Evolutionary conservation across 2,329 filamentous ascomycete species (phyloP), one percentile per base, ranked within the genome.

Genomic region (Aspergillus udagawae): DNA sequence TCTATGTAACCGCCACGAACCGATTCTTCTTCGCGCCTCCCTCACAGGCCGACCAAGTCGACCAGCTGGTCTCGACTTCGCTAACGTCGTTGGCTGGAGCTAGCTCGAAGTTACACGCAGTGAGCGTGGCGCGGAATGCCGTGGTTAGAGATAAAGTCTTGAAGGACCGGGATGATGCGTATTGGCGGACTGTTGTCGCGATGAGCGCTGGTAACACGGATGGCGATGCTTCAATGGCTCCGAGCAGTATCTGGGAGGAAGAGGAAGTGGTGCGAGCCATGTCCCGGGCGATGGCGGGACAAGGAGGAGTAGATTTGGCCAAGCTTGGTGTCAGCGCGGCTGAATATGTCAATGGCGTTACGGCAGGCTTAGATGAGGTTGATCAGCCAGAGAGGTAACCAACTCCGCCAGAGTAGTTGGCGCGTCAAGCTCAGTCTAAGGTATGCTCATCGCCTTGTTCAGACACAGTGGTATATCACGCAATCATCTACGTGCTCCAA

Each of bases 1-100:
- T 97, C 41, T 97, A 87, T 76, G 79, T 94, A 3, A 87, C 88
- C 2, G 84, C 86, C 17, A 97, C 94, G 4, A 88, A 92, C 68
- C 86, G 92, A 21, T 88, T 89, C 58, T 90, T 95, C 63, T 83
- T 85, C 23, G 77, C 80, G 49, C 83, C 86, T 14, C 82, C 84
- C 0, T 78, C 82, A 0, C 73, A 86, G 0, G 83, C 86, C 0
- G 86, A 90, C 70, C 85, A 90, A 59, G 75, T 95, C 45, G 87
- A 91, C 63, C 73, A 77, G 57, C 71, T 75, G 2, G 67, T 78
- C 7, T 65, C 67, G 12, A 67, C 73, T 1, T 77, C 80, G 1
- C 81, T 84, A 51, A 78, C 82, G 51, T 73, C 78, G 3, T 73
- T 96, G 51, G 82, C 85, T 47, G 75, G 75, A 4, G 80, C 84